A percentile compares a stretch with the other conserved stretches of the same genome.
phyloP scores from a whole-genome alignment of 441 rosid genomes.

The Erodium texanum region DNA sequence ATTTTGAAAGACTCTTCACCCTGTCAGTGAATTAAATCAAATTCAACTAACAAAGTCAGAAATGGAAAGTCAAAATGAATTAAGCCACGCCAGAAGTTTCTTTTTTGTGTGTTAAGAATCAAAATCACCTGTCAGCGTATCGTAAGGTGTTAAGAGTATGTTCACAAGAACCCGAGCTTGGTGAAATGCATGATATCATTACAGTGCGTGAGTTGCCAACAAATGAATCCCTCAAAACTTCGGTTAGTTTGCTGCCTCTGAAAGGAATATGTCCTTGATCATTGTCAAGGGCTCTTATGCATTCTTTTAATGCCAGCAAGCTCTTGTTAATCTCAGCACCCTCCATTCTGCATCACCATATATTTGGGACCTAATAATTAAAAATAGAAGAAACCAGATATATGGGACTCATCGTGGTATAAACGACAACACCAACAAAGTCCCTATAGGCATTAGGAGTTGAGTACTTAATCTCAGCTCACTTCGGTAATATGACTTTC shows the following conservation, averaged over 20 bases:
- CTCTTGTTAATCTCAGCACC: slow-evolving; percentile 53
- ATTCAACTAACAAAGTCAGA: no score
- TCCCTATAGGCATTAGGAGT: no score
- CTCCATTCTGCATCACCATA: slow-evolving; percentile 30
- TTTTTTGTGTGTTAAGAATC: no score
- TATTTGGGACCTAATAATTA: neutral
- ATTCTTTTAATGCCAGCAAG: slow-evolving; percentile 90
- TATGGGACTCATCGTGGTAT: no score
- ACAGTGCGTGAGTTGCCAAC: slow-evolving; percentile 94
- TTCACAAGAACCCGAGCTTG: slow-evolving; percentile 91
- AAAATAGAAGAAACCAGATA: no score
- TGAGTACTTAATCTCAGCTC: no score
- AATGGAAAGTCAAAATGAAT: no score
- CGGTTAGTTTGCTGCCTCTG: slow-evolving; percentile 95
- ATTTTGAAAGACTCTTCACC: no score
- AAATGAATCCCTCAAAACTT: slow-evolving; percentile 92
- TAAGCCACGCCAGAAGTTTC: no score
- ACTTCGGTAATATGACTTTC: no score
- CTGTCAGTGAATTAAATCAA: no score
- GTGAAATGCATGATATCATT: slow-evolving; percentile 97
- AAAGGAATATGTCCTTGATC: slow-evolving; percentile 98
- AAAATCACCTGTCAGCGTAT: slow-evolving; percentile 73
- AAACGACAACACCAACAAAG: no score
- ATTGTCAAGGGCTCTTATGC: slow-evolving; percentile 96
- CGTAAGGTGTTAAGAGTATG: slow-evolving; percentile 92